Evolutionary conservation across 345 rosid genomes (phyloP).

Genomic region (Pelargonium nanum): DNA sequence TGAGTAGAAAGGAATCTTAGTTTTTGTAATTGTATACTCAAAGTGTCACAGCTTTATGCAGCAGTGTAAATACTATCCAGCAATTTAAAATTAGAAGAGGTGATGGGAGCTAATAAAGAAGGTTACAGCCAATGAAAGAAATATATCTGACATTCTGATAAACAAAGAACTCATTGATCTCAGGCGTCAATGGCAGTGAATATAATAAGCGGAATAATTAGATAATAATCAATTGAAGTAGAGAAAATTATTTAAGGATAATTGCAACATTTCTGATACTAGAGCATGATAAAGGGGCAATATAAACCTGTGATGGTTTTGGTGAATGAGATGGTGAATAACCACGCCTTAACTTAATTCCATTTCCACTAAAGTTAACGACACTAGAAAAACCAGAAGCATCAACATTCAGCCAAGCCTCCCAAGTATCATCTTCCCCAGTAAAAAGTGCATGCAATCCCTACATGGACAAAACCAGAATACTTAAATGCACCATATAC

Average conservation of each 20-base stretch:
- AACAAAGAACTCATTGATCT: not conserved
- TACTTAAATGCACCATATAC: constrained; percentile 8
- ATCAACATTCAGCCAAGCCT: constrained; percentile 86
- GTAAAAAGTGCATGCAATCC: constrained; percentile 90
- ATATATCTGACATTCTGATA: too few species aligned
- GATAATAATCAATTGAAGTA: too few species aligned
- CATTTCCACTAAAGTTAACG: constrained; percentile 54
- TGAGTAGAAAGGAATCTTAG: too few species aligned
- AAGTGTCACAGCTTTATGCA: not conserved
- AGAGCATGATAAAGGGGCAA: constrained; percentile 2
- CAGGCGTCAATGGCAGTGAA: too few species aligned
- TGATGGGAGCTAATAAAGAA: not conserved
- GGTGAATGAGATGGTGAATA: constrained; percentile 53
- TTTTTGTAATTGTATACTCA: too few species aligned
- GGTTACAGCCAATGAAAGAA: not conserved
- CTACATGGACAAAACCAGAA: constrained; percentile 27
- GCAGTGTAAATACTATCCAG: not conserved
- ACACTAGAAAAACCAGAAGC: constrained; percentile 64
- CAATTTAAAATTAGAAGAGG: not conserved
- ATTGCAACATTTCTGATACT: constrained; percentile 2
- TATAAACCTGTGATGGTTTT: constrained; percentile 72
- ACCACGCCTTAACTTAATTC: constrained; percentile 87
- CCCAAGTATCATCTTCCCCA: constrained; percentile 95
- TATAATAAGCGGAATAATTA: too few species aligned
- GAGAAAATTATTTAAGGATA: constrained; percentile 1